A percentile compares a stretch with the other conserved stretches of the same genome.
phyloP scores from a whole-genome alignment of 2,329 filamentous ascomycete genomes.

The Neofusicoccum sp. region DNA sequence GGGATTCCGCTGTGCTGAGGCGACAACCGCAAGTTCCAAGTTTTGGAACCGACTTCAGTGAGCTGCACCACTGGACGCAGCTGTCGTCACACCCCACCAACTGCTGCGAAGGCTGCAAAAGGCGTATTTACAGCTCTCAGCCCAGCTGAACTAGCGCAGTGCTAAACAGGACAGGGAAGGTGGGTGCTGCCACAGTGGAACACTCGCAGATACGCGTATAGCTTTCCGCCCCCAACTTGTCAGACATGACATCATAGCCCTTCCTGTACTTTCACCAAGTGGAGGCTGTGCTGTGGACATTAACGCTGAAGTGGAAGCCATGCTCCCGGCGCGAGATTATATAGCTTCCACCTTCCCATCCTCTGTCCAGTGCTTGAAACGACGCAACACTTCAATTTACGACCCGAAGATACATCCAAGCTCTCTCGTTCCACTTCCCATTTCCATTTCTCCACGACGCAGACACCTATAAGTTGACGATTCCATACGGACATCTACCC shows the following conservation, averaged over 20 bases:
- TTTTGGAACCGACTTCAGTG: too few relatives aligned
- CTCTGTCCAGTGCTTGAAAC: too few relatives aligned
- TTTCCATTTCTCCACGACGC: neutral
- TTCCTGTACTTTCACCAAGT: neutral
- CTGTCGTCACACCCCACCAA: too few relatives aligned
- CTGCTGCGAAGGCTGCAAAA: neutral
- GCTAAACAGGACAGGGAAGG: neutral
- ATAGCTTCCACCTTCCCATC: neutral
- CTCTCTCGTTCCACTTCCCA: neutral
- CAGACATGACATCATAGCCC: neutral
- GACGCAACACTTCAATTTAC: neutral
- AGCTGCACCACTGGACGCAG: too few relatives aligned
- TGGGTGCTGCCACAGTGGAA: neutral
- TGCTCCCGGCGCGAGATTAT: too few relatives aligned
- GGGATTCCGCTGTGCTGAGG: too few relatives aligned
- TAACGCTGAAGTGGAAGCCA: neutral
- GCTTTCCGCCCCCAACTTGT: neutral
- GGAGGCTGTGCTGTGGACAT: neutral
- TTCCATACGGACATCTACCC: neutral
- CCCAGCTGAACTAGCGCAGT: neutral
- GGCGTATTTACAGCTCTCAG: neutral
- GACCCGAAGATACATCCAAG: neutral
- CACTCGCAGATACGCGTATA: conserved; percentile 1
- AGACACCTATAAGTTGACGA: neutral
- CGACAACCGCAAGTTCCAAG: too few relatives aligned